A percentile compares a stretch with the other conserved stretches of the same genome.
These are phyloP conservation scores for Wickerhamomyces tratensis DNA, from an alignment of 805 yeast genomes.

Conservation along the genomic window DNA sequence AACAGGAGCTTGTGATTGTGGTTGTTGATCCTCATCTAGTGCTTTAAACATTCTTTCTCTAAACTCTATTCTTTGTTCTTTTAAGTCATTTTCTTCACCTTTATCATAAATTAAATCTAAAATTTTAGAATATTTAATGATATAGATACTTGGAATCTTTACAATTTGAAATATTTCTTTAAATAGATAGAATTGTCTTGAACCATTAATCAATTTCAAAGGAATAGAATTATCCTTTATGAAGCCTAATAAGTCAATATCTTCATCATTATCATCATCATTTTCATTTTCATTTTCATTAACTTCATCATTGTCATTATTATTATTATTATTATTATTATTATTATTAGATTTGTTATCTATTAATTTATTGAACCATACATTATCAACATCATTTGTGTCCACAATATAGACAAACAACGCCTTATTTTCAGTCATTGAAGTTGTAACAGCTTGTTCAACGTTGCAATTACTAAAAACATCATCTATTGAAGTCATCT, in stretches of 20 bases:
- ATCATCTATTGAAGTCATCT: no score
- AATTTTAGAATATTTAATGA: slow-evolving; percentile 39
- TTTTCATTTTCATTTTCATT: no score
- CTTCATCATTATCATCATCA: background rate
- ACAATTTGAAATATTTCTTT: slow-evolving; percentile 45
- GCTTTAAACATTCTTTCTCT: slow-evolving; percentile 15
- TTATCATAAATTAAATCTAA: slow-evolving; percentile 29
- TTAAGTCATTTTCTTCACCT: slow-evolving; percentile 4
- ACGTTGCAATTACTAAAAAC: no score
- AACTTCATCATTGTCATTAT: no score
- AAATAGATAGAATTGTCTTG: slow-evolving; percentile 37
- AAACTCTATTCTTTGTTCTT: slow-evolving; percentile 8
- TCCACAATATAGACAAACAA: no score
- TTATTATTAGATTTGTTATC: no score
- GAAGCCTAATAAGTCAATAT: slow-evolving; percentile 7
- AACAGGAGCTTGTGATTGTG: background rate
- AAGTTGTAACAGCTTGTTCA: no score
- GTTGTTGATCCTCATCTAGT: slow-evolving; percentile 3
- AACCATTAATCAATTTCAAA: slow-evolving; percentile 28
- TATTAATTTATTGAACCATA: no score
- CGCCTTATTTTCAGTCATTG: no score
- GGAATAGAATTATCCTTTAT: slow-evolving; percentile 25
- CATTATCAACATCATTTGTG: no score
- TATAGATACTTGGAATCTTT: slow-evolving; percentile 44
- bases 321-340: no score